phyloP scores from a whole-genome alignment of 108 stramenopile genomes.

The Nitzschia sp. region DNA sequence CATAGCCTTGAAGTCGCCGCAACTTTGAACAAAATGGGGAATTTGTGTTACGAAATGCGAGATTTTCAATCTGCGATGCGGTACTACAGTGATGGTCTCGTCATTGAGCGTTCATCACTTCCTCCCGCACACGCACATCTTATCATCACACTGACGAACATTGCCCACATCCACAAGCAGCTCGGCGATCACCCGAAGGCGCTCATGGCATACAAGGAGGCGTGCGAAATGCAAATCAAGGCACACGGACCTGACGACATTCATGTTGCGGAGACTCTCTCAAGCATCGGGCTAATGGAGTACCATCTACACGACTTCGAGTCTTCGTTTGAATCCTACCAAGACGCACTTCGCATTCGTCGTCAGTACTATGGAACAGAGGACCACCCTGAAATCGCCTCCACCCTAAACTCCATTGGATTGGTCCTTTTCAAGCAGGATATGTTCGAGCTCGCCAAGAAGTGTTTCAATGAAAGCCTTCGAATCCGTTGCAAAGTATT shows the following conservation, averaged over 20 bases:
- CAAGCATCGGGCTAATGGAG: slow-evolving; percentile 61
- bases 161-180: slow-evolving; percentile 48
- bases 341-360: slow-evolving; percentile 64
- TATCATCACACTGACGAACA: slow-evolving; percentile 47
- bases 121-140: slow-evolving; percentile 52
- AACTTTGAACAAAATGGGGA: slow-evolving; percentile 74
- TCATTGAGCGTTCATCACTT: slow-evolving; percentile 53
- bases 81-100: slow-evolving; percentile 60
- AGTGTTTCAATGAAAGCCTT: slow-evolving; percentile 62
- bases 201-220: slow-evolving; percentile 48
- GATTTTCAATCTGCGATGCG: slow-evolving; percentile 54
- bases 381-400: slow-evolving; percentile 58
- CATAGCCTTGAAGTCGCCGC: slow-evolving; percentile 67
- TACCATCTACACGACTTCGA: slow-evolving; percentile 54
- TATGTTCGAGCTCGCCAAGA: slow-evolving; percentile 57
- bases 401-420: slow-evolving; percentile 63
- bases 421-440: slow-evolving; percentile 62
- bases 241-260: slow-evolving; percentile 32
- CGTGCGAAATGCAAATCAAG: slow-evolving; percentile 36
- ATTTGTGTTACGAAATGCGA: slow-evolving; percentile 62
- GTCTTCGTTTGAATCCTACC: slow-evolving; percentile 54
- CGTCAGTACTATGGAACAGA: slow-evolving; percentile 51
- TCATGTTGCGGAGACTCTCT: slow-evolving; percentile 50
- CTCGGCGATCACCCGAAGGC: slow-evolving; percentile 43
- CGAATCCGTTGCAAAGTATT: slow-evolving; percentile 51